Evolutionary conservation across 495 filamentous ascomycete species (phyloP), one percentile per base, ranked within the genome.

Genomic region (Penicillium psychrofluorescens): DNA sequence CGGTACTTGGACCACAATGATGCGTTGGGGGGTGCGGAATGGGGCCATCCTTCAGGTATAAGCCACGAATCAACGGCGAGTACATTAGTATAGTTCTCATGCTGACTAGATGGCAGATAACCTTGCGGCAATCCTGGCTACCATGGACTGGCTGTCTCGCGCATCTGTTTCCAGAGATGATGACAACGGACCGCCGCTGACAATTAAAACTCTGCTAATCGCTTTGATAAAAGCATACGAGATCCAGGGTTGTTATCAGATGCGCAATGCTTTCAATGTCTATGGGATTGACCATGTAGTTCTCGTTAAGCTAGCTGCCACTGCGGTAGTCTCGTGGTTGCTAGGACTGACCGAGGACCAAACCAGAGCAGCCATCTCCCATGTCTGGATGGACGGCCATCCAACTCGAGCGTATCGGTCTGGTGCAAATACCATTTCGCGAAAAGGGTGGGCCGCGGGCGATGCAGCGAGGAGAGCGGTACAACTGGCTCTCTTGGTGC

Each of bases 381-480:
- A 74, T 35, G 62, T 54, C 12, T 71, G 60, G 59, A 49, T 61
- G 32, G 71, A 76, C 34, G 64, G 58, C 8, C 55, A 61, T 9
- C 66, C 68, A 0, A 53, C 57, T 0, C 61, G 67, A 4, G 48
- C 58, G 2, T 74, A 61, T 38, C 60, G 70, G 1, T 46, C 52
- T 6, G 51, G 41, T 1, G 39, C 50, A 6, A 72, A 72, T 35
- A 62, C 71, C 1, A 59, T 55, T 8, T 61, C 67, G 7, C 58
- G 67, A 0, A 74, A 74, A 44, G 71, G 70, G 0, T 75, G 72
- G 72, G 70, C 69, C 1, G 69, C 63, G 1, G 72, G 63, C 1
- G 64, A 72, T 50, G 70, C 72, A 1, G 60, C 57, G 12, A 64
- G 62, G 49, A 58, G 70, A 29, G 72, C 70, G 1, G 67, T 76